A percentile compares a stretch with the other conserved stretches of the same genome.
phyloP scores from a whole-genome alignment of 768 basidiomycete species.

The Chalciporus sphaerocephalus region DNA sequence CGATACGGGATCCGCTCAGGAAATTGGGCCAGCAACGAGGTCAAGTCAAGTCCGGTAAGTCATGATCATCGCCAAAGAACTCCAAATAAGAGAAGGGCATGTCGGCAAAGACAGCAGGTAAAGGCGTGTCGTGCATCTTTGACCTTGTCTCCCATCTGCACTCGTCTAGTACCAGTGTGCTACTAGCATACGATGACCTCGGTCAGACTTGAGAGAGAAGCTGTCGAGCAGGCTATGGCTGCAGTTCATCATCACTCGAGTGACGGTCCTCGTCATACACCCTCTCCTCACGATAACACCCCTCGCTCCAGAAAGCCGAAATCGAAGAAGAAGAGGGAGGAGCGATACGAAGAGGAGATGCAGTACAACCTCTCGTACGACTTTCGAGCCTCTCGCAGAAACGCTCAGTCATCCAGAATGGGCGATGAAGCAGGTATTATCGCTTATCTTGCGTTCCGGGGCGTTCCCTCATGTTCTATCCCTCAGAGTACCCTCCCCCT shows the following conservation, averaged over 20 bases:
- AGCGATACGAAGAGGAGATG: conserved; percentile 42
- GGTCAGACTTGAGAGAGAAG: conserved; percentile 30
- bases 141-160: conserved; percentile 36
- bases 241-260: conserved; percentile 61
- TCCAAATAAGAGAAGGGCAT: conserved; percentile 33
- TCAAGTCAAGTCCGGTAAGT: conserved; percentile 18
- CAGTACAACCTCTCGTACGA: conserved; percentile 30
- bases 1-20: conserved; percentile 21
- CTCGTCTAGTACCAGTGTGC: conserved; percentile 32
- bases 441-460: neutral
- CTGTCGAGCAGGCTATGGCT: conserved; percentile 28
- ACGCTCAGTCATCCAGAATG: conserved; percentile 24
- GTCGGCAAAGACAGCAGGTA: conserved; percentile 31
- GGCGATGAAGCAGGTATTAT: conserved; percentile 32
- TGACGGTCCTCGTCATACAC: conserved; percentile 47
- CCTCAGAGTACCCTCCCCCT: conserved; percentile 65
- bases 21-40: conserved; percentile 26
- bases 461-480: conserved; percentile 18
- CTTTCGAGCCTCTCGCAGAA: conserved; percentile 33
- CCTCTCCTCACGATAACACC: conserved; percentile 48
- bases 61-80: conserved; percentile 29
- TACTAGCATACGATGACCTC: conserved; percentile 36
- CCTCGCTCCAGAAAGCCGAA: conserved; percentile 38
- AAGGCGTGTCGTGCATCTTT: conserved; percentile 36
- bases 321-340: conserved; percentile 43